Conservation (phyloP, 805 yeast genomes). For the Yarrowia sp. region DNA sequence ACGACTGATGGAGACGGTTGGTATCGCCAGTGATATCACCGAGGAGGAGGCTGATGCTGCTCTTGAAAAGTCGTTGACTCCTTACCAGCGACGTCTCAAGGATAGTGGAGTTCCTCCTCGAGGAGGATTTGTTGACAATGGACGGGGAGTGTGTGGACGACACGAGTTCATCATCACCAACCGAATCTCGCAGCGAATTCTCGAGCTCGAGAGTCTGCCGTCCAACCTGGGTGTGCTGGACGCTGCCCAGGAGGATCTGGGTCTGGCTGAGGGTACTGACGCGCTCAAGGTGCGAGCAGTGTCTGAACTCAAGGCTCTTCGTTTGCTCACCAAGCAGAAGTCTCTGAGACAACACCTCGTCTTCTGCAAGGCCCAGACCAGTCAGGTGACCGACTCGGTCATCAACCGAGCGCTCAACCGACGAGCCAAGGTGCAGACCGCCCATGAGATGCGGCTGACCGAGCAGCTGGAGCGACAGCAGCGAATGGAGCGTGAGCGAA, state of each 20-base stretch:
- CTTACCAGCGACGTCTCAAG: conserved; percentile 26
- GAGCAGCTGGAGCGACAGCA: conserved; percentile 47
- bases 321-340: conserved; percentile 75
- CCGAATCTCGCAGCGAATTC: conserved; percentile 44
- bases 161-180: conserved; percentile 48
- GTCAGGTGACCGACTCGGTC: conserved; percentile 49
- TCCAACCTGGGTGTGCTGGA: conserved; percentile 40
- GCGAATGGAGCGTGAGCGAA: conserved; percentile 43
- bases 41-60: conserved; percentile 9
- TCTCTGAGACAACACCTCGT: conserved; percentile 80
- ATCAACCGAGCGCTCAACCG: conserved; percentile 87
- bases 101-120: conserved; percentile 28
- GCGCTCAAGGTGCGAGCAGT: conserved; percentile 41
- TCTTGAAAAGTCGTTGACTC: conserved; percentile 4
- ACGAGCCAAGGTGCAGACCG: conserved; percentile 58
- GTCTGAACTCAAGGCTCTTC: conserved; percentile 63
- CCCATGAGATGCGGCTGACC: conserved; percentile 64
- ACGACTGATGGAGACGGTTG: conserved; percentile 36
- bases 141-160: conserved; percentile 31
- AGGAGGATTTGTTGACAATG: conserved; percentile 26
- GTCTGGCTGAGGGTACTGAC: conserved; percentile 40
- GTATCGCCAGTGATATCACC: conserved; percentile 27
- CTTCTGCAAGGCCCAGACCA: conserved; percentile 71
- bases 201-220: conserved; percentile 44
- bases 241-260: conserved; percentile 32